Base-by-base conservation (phyloP, 2,329 filamentous ascomycete genomes). In the Fusarium scirpi region DNA sequence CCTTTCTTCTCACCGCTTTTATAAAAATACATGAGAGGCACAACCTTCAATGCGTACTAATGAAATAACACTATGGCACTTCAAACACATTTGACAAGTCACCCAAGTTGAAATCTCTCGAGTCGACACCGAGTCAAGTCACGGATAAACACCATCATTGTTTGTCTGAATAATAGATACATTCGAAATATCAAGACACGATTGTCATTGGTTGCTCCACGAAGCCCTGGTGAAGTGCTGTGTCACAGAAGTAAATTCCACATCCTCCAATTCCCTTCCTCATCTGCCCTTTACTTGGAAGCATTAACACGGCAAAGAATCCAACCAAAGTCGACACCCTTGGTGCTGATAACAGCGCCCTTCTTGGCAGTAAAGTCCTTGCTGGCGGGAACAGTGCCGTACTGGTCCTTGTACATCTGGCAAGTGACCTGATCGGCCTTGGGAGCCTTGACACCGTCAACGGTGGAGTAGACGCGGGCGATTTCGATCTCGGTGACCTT, bases 331-430 rank as follows among this genome's bases (percentile, higher is more conserved):
- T 59, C 29, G 12, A 72, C 66, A 2, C 65, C 40, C 27, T 71
- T 71, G 12, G 63, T 71, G 53, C 62, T 67, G 10, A 71, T 29
- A 20, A 56, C 20, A 9, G 56, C 58, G 16, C 45, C 46, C 7
- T 46, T 48, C 6, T 58, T 55, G 13, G 40, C n/a, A 9, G 53
- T 61, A 13, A 71, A 65, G 8, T 48, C 49, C 7, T 47, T 47
- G 43, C 68, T 72, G 9, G 46, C 57, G 12, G 62, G 56, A 10
- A 51, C 43, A 40, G 46, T 48, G 3, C 65, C 70, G 38, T 61
- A 62, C 24, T 67, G 22, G 40, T 72, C 70, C 43, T 62, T 61
- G 46, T 72, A 72, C 48, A 65, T 62, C 53, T 69, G 69, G 44
- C 70, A 71, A 10, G 29, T 53, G 25, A 72, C 49, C 18, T 62